A percentile compares a stretch with the other conserved stretches of the same genome.
Evolutionary conservation across 2,329 filamentous ascomycete genomes (phyloP).

Genomic region (Cryphonectria japonica): DNA sequence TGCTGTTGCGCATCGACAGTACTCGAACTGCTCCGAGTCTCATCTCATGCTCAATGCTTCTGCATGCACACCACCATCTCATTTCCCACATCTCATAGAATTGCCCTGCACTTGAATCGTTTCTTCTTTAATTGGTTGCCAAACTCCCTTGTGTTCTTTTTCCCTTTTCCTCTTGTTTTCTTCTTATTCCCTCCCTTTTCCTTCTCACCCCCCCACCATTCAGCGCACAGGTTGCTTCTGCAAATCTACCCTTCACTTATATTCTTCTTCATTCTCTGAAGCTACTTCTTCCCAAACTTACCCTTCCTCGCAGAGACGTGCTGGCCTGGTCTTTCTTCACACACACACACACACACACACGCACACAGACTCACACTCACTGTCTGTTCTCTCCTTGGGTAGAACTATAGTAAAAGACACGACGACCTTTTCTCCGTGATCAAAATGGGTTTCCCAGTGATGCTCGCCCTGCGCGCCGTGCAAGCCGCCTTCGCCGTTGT

Average conservation of each 20-base stretch:
- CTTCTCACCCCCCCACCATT: slow-evolving; percentile 17
- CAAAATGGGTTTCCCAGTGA: slow-evolving; percentile 46
- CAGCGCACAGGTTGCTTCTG: slow-evolving; percentile 35
- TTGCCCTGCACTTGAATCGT: slow-evolving; percentile 16
- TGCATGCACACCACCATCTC: slow-evolving; percentile 16
- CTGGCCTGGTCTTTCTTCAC: slow-evolving; percentile 28
- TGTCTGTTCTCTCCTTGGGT: slow-evolving; percentile 12
- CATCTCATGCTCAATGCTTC: slow-evolving; percentile 16
- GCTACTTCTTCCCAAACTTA: slow-evolving; percentile 16
- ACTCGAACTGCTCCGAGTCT: slow-evolving; percentile 14
- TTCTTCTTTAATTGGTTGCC: slow-evolving; percentile 30
- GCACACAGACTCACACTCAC: slow-evolving; percentile 9
- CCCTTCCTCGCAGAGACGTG: slow-evolving; percentile 1
- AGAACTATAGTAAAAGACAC: slow-evolving; percentile 19
- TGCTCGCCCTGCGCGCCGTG: slow-evolving; percentile 49
- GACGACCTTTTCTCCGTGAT: slow-evolving; percentile 16
- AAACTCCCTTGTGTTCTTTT: neutral
- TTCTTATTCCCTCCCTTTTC: slow-evolving; percentile 29
- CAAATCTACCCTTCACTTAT: slow-evolving; percentile 14
- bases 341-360: neutral
- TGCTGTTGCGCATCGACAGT: slow-evolving; percentile 25
- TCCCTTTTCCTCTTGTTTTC: slow-evolving; percentile 30
- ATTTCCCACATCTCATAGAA: slow-evolving; percentile 22
- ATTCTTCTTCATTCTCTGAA: slow-evolving; percentile 22
- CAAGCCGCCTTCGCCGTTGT: slow-evolving; percentile 52